phyloP scores from a whole-genome alignment of 352 stramenopile species.

The Globisporangium abappressorium region DNA sequence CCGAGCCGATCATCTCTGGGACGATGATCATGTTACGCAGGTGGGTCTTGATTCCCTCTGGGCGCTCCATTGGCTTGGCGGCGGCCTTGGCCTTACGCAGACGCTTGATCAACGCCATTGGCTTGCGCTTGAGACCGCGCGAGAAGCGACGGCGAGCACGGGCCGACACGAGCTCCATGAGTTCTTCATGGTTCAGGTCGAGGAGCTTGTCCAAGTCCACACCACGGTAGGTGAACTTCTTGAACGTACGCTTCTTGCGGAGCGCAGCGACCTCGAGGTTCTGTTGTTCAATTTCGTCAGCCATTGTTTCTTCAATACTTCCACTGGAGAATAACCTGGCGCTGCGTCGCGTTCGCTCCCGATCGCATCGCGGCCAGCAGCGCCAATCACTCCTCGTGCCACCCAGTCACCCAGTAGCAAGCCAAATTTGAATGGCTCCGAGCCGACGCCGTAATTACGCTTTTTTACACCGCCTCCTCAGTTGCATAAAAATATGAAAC shows the following conservation, averaged over 20 bases:
- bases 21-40: slow-evolving; percentile 99
- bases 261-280: slow-evolving; percentile 92
- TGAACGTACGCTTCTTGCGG: slow-evolving; percentile 99
- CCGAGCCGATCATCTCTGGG: slow-evolving; percentile 99
- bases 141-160: slow-evolving; percentile 97
- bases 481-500: background rate
- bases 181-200: slow-evolving; percentile 99
- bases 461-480: background rate
- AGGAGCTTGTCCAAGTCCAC: slow-evolving; percentile 99
- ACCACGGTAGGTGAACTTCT: slow-evolving; percentile 99
- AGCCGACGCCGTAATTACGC: slow-evolving; percentile 6
- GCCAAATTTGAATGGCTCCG: slow-evolving; percentile 17
- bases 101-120: slow-evolving; percentile 99
- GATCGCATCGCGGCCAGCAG: background rate
- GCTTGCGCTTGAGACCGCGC: slow-evolving; percentile 99
- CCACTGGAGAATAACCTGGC: slow-evolving; percentile 17
- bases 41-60: slow-evolving; percentile 99
- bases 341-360: background rate
- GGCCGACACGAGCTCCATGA: slow-evolving; percentile 97
- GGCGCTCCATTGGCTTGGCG: slow-evolving; percentile 96
- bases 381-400: background rate
- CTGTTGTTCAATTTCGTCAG: slow-evolving; percentile 59
- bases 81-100: slow-evolving; percentile 99
- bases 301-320: slow-evolving; percentile 26
- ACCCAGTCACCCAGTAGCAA: background rate